Percentiles rank a stretch among this genome's conserved stretches.
phyloP scores from a whole-genome alignment of 129 eudicot species.

The Oenanthe sinensis region DNA sequence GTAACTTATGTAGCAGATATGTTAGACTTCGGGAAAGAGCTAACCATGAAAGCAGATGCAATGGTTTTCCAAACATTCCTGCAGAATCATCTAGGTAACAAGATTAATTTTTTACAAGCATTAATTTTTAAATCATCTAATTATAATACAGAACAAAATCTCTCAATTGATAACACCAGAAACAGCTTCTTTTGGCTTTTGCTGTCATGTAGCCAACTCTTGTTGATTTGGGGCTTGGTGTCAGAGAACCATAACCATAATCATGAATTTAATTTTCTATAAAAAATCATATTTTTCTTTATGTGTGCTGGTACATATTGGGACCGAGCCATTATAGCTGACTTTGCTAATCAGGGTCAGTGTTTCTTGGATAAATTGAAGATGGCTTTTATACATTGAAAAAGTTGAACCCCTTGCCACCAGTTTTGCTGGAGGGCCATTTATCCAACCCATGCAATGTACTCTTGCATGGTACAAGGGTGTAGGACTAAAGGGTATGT shows the following conservation, averaged over 20 bases:
- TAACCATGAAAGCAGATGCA: constrained; percentile 69
- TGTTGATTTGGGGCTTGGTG: neutral
- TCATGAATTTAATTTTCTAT: neutral
- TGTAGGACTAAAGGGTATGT: too few species aligned
- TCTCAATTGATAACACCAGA: neutral
- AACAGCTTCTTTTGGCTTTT: neutral
- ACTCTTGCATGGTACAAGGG: neutral
- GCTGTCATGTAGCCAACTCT: neutral
- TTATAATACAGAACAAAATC: neutral
- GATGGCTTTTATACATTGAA: neutral
- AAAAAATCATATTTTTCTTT: neutral
- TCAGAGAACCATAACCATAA: neutral
- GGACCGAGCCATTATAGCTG: neutral
- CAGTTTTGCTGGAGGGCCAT: too few species aligned
- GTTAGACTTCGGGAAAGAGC: constrained; percentile 65
- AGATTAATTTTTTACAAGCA: neutral
- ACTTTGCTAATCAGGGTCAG: neutral
- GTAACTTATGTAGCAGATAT: constrained; percentile 56
- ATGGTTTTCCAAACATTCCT: constrained; percentile 29
- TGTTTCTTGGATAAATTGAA: neutral
- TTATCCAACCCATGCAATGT: neutral
- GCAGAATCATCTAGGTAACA: constrained; percentile 74
- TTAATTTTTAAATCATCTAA: neutral
- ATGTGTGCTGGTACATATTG: neutral
- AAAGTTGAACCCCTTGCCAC: too few species aligned